Base-by-base conservation (phyloP, 345 rosid species). In the Lepidium aucheri region DNA sequence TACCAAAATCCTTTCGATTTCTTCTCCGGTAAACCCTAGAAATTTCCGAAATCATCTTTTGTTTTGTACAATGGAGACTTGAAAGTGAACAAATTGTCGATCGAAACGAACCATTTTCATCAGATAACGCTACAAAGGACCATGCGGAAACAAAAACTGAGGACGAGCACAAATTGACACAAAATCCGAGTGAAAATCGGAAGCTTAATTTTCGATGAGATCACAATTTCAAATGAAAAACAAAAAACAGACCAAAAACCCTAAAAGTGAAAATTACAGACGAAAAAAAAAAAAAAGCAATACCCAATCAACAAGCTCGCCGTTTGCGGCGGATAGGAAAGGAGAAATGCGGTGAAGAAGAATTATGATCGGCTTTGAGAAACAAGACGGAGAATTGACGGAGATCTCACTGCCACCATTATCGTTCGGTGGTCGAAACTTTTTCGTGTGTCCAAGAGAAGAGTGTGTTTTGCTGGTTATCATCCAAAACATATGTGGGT, bases 321-420 rank as follows among this genome's bases (percentile, higher is more conserved):
- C 44, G 22, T 33, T 10, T 6, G 9, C 33, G n/a, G 15, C 1
- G 40, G 32, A 9, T 2, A 35, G 8, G 24, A n/a, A 53, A 44
- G 42, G 32, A 62, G 13, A 3, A 26, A 44, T 6, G 22, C 2
- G n/a, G 51, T 16, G 14, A 34, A 6, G 41, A 26, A 17, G 15
- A 13, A 18, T 15, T 44, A 39, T 8, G 9, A 43, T 6, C 67
- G 41, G 54, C 49, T 54, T 61, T 12, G 39, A 12, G 53, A 49
- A 33, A 64, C 11, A 38, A 55, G 69, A 9, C 74, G 75, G 69
- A 70, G 41, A 53, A 22, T 15, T 15, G 65, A 33, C 65, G 71
- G 66, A 65, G 76, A 57, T 65, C 65, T 17, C 65, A 64, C 20
- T 20, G 41, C 17, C 50, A 38, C 13, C 32, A 43, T 30, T 32